These are phyloP conservation scores for Melampsora abietis-canadensis DNA, from an alignment of 1,284 basidiomycete genomes.

Conservation along the genomic window DNA sequence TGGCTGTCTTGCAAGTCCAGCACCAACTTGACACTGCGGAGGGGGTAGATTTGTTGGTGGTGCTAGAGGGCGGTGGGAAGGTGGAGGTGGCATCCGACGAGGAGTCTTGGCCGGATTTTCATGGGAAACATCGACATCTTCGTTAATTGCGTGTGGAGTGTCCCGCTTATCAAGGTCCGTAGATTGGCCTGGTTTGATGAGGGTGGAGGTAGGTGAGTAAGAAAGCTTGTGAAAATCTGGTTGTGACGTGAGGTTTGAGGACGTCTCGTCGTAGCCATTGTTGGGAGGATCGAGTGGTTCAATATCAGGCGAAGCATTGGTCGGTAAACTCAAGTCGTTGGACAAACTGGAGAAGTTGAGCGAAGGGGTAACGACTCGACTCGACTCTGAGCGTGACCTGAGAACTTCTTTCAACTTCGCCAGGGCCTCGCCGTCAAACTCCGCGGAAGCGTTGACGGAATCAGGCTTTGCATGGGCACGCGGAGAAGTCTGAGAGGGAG, in stretches of 20 bases:
- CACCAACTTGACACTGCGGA: slow-evolving; percentile 7
- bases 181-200: background rate
- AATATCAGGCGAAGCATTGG: background rate
- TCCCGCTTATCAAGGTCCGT: background rate
- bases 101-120: background rate
- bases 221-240: background rate
- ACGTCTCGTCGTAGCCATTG: slow-evolving; percentile 15
- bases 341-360: background rate
- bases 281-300: slow-evolving; percentile 30
- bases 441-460: slow-evolving; percentile 14
- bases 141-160: background rate
- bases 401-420: slow-evolving; percentile 32
- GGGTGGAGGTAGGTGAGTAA: background rate
- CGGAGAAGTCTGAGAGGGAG: slow-evolving; percentile 6
- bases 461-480: background rate
- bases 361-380: background rate
- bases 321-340: background rate
- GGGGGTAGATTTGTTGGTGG: slow-evolving; percentile 29
- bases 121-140: slow-evolving; percentile 6
- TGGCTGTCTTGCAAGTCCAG: background rate
- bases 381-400: slow-evolving; percentile 17
- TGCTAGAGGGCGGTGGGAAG: slow-evolving; percentile 21
- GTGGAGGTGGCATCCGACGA: slow-evolving; percentile 22
- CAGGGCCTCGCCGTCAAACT: slow-evolving; percentile 29
- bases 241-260: slow-evolving; percentile 38